Evolutionary conservation across 2,329 filamentous ascomycete genomes (phyloP), one percentile per base, ranked within the genome.

Genomic region (Aspergillus floridensis): DNA sequence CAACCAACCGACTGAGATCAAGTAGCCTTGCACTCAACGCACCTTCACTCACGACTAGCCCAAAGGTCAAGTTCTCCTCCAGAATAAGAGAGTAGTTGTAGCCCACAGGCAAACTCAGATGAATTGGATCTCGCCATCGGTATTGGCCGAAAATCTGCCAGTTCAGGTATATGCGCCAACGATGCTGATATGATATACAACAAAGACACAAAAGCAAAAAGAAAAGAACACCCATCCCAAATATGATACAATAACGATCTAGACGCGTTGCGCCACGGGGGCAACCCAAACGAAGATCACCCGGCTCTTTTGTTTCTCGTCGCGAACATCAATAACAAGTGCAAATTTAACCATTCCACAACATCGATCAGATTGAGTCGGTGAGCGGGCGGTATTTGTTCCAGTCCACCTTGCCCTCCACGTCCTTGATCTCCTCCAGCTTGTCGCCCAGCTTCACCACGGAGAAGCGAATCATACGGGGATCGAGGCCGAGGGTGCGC

Each of bases 391-490:
- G 66, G 24, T 44, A 63, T 49, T 73, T 71, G 66, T 77, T 80
- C 83, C 82, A 88, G 53, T 81, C 77, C 54, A 84, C 82, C 66
- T 79, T 75, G 16, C 86, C 85, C 10, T 75, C 72, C 35, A 87
- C 77, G 70, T 85, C 78, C 72, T 82, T 84, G 63, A 88, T 83
- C 66, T 87, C 82, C 66, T 85, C 81, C 64, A 88, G 76, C 72
- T 83, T 88, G 60, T 81, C 78, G 8, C 93, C 93, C 65, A 98
- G 82, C 82, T 93, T 96, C 59, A 98, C 92, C 61, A 93, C 87
- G 26, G 87, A 88, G 69, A 93, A 89, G 60, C 92, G 86, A 64
- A 99, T 90, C 86, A 98, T 90, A 59, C 95, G 84, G 46, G 95
- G 93, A 79, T 99, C 95, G 66, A 96, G 82, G 53, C 86, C 84